Conservation (phyloP, 2,329 filamentous ascomycete genomes). For the Aspergillus luchuensis region DNA sequence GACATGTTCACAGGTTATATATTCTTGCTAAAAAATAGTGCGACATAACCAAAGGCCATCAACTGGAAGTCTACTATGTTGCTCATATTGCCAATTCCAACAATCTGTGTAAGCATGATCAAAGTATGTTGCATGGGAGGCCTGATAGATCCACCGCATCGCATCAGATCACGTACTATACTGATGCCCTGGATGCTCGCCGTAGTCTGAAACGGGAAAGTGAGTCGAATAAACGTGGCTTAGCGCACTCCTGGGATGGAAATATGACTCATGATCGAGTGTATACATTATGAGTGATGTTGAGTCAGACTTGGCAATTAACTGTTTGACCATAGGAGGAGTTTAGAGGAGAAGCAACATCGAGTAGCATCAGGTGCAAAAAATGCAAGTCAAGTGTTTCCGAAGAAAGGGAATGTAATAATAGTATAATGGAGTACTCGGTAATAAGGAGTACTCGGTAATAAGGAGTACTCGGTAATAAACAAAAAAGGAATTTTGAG, state of each 20-base stretch:
- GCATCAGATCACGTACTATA: background rate
- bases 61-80: too few relatives aligned
- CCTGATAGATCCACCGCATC: background rate
- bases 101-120: background rate
- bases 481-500: background rate
- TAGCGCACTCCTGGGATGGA: background rate
- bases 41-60: too few relatives aligned
- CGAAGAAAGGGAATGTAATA: background rate
- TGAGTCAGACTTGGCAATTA: background rate
- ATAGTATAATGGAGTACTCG: background rate
- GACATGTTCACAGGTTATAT: background rate
- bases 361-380: too few relatives aligned
- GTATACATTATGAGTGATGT: background rate
- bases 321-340: too few relatives aligned
- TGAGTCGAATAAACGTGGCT: background rate
- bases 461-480: background rate
- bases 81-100: too few relatives aligned
- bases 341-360: background rate
- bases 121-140: background rate
- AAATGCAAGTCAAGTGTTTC: background rate
- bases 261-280: background rate
- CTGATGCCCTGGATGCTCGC: background rate
- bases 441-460: too few relatives aligned
- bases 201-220: background rate
- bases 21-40: background rate